Percentiles rank a stretch among this genome's conserved stretches.
Conservation (phyloP, 495 filamentous ascomycete species). For the Sordaria brevicollis region DNA sequence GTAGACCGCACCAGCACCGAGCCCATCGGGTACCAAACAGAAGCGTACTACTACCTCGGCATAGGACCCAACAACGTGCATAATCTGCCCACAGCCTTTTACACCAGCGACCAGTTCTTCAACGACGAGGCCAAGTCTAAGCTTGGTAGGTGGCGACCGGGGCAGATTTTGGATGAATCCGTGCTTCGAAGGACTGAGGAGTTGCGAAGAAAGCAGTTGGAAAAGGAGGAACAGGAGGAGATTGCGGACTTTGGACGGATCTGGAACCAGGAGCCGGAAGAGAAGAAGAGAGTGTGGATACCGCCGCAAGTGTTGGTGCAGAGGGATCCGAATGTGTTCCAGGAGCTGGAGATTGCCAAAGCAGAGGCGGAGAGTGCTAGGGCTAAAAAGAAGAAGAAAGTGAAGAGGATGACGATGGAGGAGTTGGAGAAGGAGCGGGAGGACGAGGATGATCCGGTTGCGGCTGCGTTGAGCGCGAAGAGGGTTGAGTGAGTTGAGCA, state of each 20-base stretch:
- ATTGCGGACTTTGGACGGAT: background rate
- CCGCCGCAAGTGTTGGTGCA: background rate
- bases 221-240: background rate
- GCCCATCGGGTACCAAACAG: background rate
- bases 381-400: background rate
- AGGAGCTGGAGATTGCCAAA: background rate
- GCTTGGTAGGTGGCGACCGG: background rate
- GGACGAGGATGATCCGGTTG: background rate
- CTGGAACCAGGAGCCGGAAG: background rate
- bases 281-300: background rate
- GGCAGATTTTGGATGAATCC: background rate
- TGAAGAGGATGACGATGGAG: background rate
- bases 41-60: background rate
- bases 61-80: background rate
- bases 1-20: background rate
- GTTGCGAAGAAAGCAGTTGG: background rate
- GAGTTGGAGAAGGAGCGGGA: background rate
- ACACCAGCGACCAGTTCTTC: background rate
- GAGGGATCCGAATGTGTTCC: background rate
- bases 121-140: background rate
- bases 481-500: background rate
- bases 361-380: background rate
- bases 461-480: background rate
- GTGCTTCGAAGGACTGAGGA: background rate
- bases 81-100: background rate